Evolutionary conservation across 257 asterid species (phyloP), one percentile per base, ranked within the genome.

Genomic region (Penstemon eatonii): DNA sequence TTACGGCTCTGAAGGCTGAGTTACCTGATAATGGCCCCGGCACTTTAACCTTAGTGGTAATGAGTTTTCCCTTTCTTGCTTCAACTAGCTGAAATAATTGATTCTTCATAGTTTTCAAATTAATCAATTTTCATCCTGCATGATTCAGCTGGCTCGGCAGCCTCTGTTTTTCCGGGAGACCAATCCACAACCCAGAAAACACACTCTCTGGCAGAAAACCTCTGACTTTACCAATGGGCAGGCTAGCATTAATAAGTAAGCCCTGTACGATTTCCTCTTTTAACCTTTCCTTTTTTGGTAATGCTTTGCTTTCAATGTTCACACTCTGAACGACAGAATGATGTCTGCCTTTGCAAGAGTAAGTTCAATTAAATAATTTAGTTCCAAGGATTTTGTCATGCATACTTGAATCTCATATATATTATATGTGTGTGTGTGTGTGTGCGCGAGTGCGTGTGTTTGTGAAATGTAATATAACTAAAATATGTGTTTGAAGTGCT

Each of bases 121-220:
- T 8, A 44, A 5, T 76, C 52, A 25, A 25, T 25, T 72, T 38
- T 49, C 15, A 57, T 74, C 45, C 42, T 73, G 55, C 63, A 25
- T 76, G 54, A 36, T 56, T 63, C 83, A 92, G 96, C 84, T 92
- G 70, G 82, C 85, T 72, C 87, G 96, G 38, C 81, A 58, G 54
- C 98, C 97, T 42, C 73, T 79, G 44, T 92, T 86, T 77, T 92
- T 75, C 56, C 82, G 78, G 52, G 98, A 92, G 85, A 87, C 87
- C 64, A 82, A 85, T 77, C 95, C 98, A 68, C 97, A 92, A 66
- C 98, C 97, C 52, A 78, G 96, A 78, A 92, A 90, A 72, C 96
- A 92, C 67, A 92, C 97, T 44, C 74, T 88, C 40, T 92, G 96
- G 97, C 96, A 92, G 73, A 78, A 87, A 45, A 70, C 85, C 62